phyloP scores from a whole-genome alignment of 1,284 basidiomycete species.

The Tilletia walkeri region DNA sequence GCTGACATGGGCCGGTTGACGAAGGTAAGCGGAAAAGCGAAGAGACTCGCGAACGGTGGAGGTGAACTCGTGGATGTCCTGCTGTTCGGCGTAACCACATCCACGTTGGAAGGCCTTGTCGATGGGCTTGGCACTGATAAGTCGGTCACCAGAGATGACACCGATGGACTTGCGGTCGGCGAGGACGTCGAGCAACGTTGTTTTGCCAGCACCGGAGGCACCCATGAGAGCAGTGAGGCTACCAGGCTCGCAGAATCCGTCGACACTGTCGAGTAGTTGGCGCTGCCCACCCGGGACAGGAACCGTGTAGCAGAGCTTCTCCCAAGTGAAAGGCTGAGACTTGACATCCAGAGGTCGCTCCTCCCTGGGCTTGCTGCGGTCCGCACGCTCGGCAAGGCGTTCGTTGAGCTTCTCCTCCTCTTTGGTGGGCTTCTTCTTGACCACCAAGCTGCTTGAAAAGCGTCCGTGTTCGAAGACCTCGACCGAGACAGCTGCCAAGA shows the following conservation, averaged over 20 bases:
- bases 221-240: slow-evolving; percentile 73
- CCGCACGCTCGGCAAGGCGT: slow-evolving; percentile 33
- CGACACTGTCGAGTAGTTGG: slow-evolving; percentile 72
- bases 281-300: slow-evolving; percentile 63
- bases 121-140: slow-evolving; percentile 72
- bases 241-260: slow-evolving; percentile 75
- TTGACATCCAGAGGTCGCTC: slow-evolving; percentile 26
- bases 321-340: slow-evolving; percentile 57
- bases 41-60: slow-evolving; percentile 81
- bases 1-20: slow-evolving; percentile 71
- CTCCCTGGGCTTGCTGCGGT: slow-evolving; percentile 26
- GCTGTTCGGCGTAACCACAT: slow-evolving; percentile 70
- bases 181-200: slow-evolving; percentile 71
- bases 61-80: slow-evolving; percentile 78
- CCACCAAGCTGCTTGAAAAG: slow-evolving; percentile 25
- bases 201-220: slow-evolving; percentile 69
- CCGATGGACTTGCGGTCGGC: slow-evolving; percentile 77
- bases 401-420: slow-evolving; percentile 40
- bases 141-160: slow-evolving; percentile 72
- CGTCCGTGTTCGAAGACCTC: slow-evolving; percentile 34
- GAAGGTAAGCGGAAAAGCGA: slow-evolving; percentile 74
- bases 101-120: slow-evolving; percentile 71
- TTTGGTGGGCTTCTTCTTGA: slow-evolving; percentile 40
- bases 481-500: slow-evolving; percentile 43
- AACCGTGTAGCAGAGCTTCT: slow-evolving; percentile 57